Evolutionary conservation across 768 basidiomycete species (phyloP).

Genomic region (Boletus rubescentipes): DNA sequence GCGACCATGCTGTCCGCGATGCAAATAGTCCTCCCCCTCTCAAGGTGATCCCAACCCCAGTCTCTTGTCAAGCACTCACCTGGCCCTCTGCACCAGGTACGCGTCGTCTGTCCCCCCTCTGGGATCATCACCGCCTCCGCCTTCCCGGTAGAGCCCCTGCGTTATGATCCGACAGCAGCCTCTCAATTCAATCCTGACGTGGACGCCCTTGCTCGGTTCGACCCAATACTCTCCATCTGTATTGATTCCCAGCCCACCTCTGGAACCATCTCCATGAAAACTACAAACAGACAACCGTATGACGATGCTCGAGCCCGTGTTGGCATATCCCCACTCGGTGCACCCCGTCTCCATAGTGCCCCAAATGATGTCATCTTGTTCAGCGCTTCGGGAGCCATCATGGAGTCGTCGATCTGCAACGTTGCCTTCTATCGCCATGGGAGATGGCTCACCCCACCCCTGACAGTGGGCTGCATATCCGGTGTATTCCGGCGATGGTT

Average conservation of each 20-base stretch:
- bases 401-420: constrained; percentile 71
- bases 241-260: constrained; percentile 57
- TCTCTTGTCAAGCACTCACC: not conserved
- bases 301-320: constrained; percentile 61
- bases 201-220: constrained; percentile 27
- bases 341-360: constrained; percentile 8
- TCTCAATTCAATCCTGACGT: constrained; percentile 37
- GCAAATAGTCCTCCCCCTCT: constrained; percentile 21
- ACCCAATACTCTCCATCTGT: constrained; percentile 44
- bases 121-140: constrained; percentile 39
- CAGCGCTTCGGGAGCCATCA: constrained; percentile 49
- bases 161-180: constrained; percentile 39
- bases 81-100: constrained; percentile 41
- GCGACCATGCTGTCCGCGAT: constrained; percentile 43
- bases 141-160: constrained; percentile 32
- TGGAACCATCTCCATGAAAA: constrained; percentile 61
- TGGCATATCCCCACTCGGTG: constrained; percentile 38
- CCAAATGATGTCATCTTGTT: constrained; percentile 63
- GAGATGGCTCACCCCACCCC: constrained; percentile 66
- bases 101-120: constrained; percentile 45
- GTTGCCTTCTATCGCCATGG: constrained; percentile 59
- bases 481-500: constrained; percentile 73
- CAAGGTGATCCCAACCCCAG: constrained; percentile 19
- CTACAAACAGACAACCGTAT: constrained; percentile 61
- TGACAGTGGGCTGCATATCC: constrained; percentile 63